These are phyloP conservation scores for Evernia prunastri DNA, from an alignment of 495 filamentous ascomycete species.

Conservation along the genomic window DNA sequence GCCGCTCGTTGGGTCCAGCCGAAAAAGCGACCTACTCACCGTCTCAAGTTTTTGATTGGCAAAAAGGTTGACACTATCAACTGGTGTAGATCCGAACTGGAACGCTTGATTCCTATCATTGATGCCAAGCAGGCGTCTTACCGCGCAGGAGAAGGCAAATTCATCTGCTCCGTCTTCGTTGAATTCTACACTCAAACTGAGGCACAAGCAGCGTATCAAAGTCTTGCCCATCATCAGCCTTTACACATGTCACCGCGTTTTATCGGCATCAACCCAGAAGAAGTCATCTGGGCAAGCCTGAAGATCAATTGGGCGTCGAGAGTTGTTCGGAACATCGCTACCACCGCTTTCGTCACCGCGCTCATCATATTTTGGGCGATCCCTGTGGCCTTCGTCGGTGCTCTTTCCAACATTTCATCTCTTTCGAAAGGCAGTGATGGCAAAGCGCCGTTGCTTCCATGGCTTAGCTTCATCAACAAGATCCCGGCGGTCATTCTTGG, in stretches of 20 bases:
- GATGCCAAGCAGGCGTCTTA: slow-evolving; percentile 70
- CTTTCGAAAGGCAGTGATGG: slow-evolving; percentile 33
- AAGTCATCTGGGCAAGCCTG: slow-evolving; percentile 86
- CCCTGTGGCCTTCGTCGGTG: slow-evolving; percentile 78
- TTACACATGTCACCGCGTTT: slow-evolving; percentile 89
- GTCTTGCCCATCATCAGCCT: slow-evolving; percentile 78
- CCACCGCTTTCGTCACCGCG: slow-evolving; percentile 62
- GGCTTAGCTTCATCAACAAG: slow-evolving; percentile 64
- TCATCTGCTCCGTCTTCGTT: slow-evolving; percentile 60
- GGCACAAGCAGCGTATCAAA: slow-evolving; percentile 78
- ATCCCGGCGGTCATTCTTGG: slow-evolving; percentile 69
- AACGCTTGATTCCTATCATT: slow-evolving; percentile 71
- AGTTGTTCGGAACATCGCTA: slow-evolving; percentile 62
- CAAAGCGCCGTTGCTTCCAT: slow-evolving; percentile 33
- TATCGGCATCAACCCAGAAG: slow-evolving; percentile 76
- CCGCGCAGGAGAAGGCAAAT: slow-evolving; percentile 60
- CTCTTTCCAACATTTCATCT: slow-evolving; percentile 76
- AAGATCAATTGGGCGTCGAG: slow-evolving; percentile 84
- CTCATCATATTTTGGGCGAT: slow-evolving; percentile 97
- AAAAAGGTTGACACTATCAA: slow-evolving; percentile 83
- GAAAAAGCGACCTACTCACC: slow-evolving; percentile 82
- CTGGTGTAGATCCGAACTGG: slow-evolving; percentile 79
- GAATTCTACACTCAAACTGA: slow-evolving; percentile 77
- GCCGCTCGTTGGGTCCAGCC: slow-evolving; percentile 72
- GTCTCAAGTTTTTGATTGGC: slow-evolving; percentile 69